These are phyloP conservation scores for Kandelia obovata DNA, from an alignment of 345 rosid genomes.

Conservation along the genomic window DNA sequence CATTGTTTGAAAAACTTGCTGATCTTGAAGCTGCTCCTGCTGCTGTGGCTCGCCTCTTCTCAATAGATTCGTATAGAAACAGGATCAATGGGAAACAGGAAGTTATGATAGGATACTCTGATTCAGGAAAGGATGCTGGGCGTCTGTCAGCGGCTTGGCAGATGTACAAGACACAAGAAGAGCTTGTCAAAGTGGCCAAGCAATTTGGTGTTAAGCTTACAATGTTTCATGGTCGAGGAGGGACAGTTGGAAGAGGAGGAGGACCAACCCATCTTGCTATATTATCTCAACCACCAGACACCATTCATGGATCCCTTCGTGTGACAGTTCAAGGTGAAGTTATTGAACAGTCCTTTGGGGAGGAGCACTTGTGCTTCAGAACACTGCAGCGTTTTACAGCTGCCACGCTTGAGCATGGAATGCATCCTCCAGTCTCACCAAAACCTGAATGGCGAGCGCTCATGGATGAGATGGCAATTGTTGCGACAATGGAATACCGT, in stretches of 20 bases:
- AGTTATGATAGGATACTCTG: constrained; percentile 98
- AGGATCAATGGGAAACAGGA: constrained; percentile 89
- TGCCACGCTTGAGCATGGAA: constrained; percentile 98
- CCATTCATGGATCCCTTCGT: constrained; percentile 87
- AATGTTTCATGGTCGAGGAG: constrained; percentile 99
- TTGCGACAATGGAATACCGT: constrained; percentile 89
- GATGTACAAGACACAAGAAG: constrained; percentile 93
- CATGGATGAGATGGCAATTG: constrained; percentile 88
- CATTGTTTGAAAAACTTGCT: constrained; percentile 95
- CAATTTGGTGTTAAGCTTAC: constrained; percentile 79
- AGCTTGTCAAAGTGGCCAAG: constrained; percentile 84
- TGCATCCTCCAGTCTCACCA: constrained; percentile 91
- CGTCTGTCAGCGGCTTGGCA: constrained; percentile 98
- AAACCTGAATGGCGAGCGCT: constrained; percentile 92
- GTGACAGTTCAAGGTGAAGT: constrained; percentile 95
- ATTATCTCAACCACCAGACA: constrained; percentile 96
- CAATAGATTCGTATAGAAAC: constrained; percentile 86
- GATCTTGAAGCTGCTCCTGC: constrained; percentile 98
- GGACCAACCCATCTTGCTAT: constrained; percentile 99
- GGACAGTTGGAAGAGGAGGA: constrained; percentile 96
- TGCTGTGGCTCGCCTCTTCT: constrained; percentile 83
- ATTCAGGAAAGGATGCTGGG: constrained; percentile 97
- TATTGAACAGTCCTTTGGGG: constrained; percentile 95
- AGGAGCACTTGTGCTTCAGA: constrained; percentile 92
- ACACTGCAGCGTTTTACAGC: constrained; percentile 97